phyloP scores from a whole-genome alignment of 805 yeast genomes.

The Suhomyces emberorum region DNA sequence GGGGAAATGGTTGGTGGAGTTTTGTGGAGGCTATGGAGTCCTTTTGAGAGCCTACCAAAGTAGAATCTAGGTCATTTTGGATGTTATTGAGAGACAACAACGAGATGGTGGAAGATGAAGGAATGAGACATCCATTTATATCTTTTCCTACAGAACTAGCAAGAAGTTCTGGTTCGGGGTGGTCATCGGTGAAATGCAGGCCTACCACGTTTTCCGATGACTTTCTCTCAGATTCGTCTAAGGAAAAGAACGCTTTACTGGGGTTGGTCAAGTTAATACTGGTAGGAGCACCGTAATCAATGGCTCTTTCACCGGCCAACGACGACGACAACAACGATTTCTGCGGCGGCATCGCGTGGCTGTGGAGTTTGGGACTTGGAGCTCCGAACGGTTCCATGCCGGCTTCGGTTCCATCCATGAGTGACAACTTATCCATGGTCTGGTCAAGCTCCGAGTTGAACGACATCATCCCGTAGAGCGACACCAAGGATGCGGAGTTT shows the following conservation, averaged over 20 bases:
- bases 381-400: neutral
- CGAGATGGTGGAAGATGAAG: slow-evolving; percentile 42
- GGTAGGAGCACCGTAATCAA: neutral
- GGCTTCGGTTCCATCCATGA: neutral
- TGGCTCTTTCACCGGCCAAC: slow-evolving; percentile 20
- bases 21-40: slow-evolving; percentile 5
- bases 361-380: neutral
- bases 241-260: slow-evolving; percentile 9
- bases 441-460: slow-evolving; percentile 5
- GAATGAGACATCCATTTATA: slow-evolving; percentile 36
- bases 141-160: slow-evolving; percentile 44
- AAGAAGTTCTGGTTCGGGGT: slow-evolving; percentile 43
- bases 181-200: slow-evolving; percentile 24
- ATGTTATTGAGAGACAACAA: slow-evolving; percentile 30
- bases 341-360: slow-evolving; percentile 4
- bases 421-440: slow-evolving; percentile 3
- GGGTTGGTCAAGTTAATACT: neutral
- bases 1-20: slow-evolving; percentile 3
- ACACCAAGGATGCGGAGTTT: too few relatives aligned
- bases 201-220: slow-evolving; percentile 3
- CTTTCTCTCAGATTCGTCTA: slow-evolving; percentile 11
- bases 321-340: slow-evolving; percentile 27
- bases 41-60: neutral
- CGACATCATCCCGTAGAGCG: slow-evolving; percentile 29
- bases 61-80: slow-evolving; percentile 7